Conservation (phyloP, 139 green algal species). For the Coelastrella sp. region DNA sequence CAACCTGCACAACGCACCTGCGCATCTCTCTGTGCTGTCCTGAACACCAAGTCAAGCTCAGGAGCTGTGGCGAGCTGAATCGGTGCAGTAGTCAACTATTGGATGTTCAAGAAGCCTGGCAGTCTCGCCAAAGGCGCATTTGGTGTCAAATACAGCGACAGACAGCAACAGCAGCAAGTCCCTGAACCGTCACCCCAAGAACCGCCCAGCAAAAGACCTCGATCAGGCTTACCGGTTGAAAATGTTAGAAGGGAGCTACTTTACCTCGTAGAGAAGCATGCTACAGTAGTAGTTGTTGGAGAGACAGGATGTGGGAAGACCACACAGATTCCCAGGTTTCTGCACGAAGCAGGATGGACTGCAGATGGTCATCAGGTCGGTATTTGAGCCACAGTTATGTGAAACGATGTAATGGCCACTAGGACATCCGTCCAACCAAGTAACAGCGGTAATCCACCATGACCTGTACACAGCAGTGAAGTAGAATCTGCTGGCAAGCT, state of each 20-base stretch:
- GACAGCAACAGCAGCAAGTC: conserved; percentile 12
- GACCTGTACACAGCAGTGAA: too few relatives aligned
- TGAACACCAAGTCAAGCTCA: too few relatives aligned
- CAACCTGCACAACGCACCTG: too few relatives aligned
- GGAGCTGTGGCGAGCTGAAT: too few relatives aligned
- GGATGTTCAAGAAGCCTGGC: conserved; percentile 49
- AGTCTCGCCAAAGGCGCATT: conserved; percentile 34
- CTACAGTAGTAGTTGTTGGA: conserved; percentile 88
- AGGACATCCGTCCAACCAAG: too few relatives aligned
- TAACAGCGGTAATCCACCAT: too few relatives aligned
- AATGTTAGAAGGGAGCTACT: conserved; percentile 73
- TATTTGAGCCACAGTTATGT: too few relatives aligned
- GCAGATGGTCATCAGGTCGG: conserved; percentile 49
- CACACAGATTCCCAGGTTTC: conserved; percentile 88
- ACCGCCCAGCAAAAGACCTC: background rate
- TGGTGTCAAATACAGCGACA: conserved; percentile 43
- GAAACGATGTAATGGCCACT: too few relatives aligned
- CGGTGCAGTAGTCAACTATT: too few relatives aligned
- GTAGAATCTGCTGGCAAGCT: too few relatives aligned
- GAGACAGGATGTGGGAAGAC: conserved; percentile 97
- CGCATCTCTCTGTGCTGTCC: background rate
- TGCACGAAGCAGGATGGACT: conserved; percentile 75
- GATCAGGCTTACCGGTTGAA: conserved; percentile 48
- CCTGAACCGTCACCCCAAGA: background rate
- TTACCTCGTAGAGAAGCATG: conserved; percentile 85